phyloP scores from a whole-genome alignment of 495 filamentous ascomycete genomes.

The Darksidea phi region DNA sequence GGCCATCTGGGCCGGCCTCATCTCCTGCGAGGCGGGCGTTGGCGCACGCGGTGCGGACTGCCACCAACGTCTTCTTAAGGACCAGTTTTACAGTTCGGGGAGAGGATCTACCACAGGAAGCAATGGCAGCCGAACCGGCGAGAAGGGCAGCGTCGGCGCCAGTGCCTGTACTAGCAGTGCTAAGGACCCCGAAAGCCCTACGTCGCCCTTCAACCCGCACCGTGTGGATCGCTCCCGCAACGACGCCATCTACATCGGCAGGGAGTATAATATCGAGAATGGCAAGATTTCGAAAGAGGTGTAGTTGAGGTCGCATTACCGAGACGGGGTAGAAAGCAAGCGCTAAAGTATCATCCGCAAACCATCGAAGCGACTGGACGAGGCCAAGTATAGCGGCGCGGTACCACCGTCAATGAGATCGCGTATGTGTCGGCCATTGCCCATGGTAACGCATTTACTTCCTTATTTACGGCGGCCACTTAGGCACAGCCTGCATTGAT shows the following conservation, averaged over 20 bases:
- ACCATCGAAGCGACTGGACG: no score
- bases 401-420: no score
- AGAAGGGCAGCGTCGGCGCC: not conserved
- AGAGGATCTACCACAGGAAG: not conserved
- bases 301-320: no score
- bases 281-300: not conserved
- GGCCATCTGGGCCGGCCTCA: conserved; percentile 68
- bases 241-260: conserved; percentile 8
- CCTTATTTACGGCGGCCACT: no score
- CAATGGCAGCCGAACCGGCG: not conserved
- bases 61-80: conserved; percentile 28
- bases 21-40: conserved; percentile 35
- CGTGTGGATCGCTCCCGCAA: not conserved
- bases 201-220: not conserved
- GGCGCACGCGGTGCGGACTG: conserved; percentile 17
- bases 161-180: not conserved
- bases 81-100: conserved; percentile 4
- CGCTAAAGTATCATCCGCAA: no score
- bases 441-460: no score
- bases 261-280: conserved; percentile 13
- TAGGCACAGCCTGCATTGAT: no score
- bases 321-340: no score
- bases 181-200: conserved; percentile 14
- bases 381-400: no score
- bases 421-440: no score